Conservation (phyloP, 345 rosid species). For the Salix brachista region DNA sequence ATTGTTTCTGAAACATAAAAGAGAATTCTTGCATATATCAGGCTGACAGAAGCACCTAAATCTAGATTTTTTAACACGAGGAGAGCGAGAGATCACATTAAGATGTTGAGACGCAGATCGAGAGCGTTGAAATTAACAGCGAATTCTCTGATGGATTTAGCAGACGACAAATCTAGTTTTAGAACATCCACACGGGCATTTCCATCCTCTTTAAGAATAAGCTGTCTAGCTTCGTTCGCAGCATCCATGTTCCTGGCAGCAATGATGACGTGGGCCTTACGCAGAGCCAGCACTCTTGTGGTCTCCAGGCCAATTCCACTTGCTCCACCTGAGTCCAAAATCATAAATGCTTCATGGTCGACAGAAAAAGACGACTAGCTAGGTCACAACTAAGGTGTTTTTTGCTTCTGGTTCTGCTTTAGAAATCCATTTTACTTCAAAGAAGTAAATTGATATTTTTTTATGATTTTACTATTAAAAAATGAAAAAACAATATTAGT, state of each 20-base stretch:
- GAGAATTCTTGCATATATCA: neutral
- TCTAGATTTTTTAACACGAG: neutral
- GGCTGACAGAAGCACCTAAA: neutral
- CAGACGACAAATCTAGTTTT: constrained; percentile 56
- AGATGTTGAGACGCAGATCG: constrained; percentile 63
- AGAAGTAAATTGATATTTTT: too few species aligned
- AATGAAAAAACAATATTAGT: neutral
- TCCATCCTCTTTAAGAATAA: constrained; percentile 34
- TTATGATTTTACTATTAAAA: too few species aligned
- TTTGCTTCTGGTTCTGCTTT: too few species aligned
- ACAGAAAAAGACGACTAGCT: neutral
- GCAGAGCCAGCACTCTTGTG: constrained; percentile 66
- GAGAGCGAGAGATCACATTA: constrained; percentile 44
- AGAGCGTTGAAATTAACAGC: constrained; percentile 47
- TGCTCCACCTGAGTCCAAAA: constrained; percentile 60
- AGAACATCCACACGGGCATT: constrained; percentile 50
- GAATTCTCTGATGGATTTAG: constrained; percentile 51
- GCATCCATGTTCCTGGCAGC: constrained; percentile 77
- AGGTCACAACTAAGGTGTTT: too few species aligned
- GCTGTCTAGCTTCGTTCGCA: constrained; percentile 55
- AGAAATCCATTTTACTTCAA: too few species aligned
- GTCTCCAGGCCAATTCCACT: constrained; percentile 92
- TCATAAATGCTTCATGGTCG: neutral
- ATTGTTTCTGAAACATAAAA: constrained; percentile 54
- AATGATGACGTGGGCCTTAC: constrained; percentile 65